phyloP scores from a whole-genome alignment of 148 eudicot genomes.

The Rhododendron simsii region DNA sequence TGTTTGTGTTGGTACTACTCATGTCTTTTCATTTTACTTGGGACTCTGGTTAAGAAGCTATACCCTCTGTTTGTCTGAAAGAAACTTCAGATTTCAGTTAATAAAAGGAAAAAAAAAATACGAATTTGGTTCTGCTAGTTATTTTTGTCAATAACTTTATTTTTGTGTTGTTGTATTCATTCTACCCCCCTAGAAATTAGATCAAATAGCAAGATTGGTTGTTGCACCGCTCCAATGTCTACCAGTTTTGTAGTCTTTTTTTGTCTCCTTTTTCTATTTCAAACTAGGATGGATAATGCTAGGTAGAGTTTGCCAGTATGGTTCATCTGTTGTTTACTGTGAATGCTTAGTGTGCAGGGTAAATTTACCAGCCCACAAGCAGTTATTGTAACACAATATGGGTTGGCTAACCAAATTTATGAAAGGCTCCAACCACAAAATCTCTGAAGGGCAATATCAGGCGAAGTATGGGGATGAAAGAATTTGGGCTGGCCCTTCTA shows the following conservation, averaged over 20 bases:
- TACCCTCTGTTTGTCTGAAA: background rate
- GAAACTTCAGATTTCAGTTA: background rate
- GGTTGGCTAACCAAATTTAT: slow-evolving; percentile 86
- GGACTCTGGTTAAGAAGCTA: background rate
- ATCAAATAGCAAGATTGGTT: background rate
- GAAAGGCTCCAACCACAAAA: slow-evolving; percentile 56
- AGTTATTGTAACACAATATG: slow-evolving; percentile 34
- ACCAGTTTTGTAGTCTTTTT: background rate
- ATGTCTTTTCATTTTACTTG: background rate
- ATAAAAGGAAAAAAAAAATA: background rate
- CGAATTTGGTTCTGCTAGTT: background rate
- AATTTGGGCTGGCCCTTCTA: background rate
- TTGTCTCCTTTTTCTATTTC: background rate
- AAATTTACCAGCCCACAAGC: slow-evolving; percentile 20
- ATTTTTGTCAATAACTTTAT: background rate
- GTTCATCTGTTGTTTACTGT: background rate
- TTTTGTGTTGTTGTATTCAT: background rate
- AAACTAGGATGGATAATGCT: background rate
- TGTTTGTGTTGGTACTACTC: background rate
- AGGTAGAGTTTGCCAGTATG: background rate
- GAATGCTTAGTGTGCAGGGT: background rate
- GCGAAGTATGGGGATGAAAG: background rate
- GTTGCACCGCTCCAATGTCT: background rate
- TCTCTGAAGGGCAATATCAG: slow-evolving; percentile 57
- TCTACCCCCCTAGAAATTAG: background rate